These are phyloP conservation scores for Chlorophyllum brunneum DNA, from an alignment of 768 basidiomycete species.

Conservation along the genomic window DNA sequence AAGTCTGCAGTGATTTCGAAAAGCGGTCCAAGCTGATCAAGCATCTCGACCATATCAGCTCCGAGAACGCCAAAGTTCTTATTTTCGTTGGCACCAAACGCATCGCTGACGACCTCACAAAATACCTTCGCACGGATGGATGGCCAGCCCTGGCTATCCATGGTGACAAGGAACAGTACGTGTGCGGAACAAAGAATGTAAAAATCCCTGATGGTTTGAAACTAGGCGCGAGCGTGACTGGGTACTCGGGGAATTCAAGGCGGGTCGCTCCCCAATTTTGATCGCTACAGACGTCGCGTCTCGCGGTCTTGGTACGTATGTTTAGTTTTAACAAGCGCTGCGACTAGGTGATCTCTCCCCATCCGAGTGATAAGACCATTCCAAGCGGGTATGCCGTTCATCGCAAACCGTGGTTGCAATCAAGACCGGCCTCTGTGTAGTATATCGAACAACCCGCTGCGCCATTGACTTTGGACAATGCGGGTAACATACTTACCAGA, in stretches of 20 bases:
- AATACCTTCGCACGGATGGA: constrained; percentile 94
- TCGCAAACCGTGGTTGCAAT: constrained; percentile 8
- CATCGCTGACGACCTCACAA: constrained; percentile 97
- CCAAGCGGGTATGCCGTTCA: constrained; percentile 12
- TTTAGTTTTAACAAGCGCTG: constrained; percentile 42
- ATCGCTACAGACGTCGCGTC: constrained; percentile 99
- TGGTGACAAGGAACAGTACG: constrained; percentile 98
- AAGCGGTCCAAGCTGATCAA: constrained; percentile 95
- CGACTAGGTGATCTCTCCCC: constrained; percentile 23
- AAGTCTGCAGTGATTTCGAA: constrained; percentile 96
- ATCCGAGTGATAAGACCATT: constrained; percentile 16
- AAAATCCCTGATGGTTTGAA: constrained; percentile 2
- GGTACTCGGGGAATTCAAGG: constrained; percentile 98
- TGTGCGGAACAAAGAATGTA: constrained; percentile 12
- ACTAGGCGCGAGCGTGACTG: constrained; percentile 94
- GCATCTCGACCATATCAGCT: constrained; percentile 93
- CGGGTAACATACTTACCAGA: constrained; percentile 10
- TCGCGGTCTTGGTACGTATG: constrained; percentile 97
- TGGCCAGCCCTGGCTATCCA: constrained; percentile 99
- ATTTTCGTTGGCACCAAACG: constrained; percentile 99
- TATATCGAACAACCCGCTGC: constrained; percentile 1
- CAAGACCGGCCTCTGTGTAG: constrained; percentile 10
- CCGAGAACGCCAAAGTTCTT: constrained; percentile 96
- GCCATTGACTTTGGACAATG: constrained; percentile 2
- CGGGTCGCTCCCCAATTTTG: constrained; percentile 94